These are phyloP conservation scores for Seiridium unicorne DNA, from an alignment of 2,329 filamentous ascomycete species.

Conservation along the genomic window DNA sequence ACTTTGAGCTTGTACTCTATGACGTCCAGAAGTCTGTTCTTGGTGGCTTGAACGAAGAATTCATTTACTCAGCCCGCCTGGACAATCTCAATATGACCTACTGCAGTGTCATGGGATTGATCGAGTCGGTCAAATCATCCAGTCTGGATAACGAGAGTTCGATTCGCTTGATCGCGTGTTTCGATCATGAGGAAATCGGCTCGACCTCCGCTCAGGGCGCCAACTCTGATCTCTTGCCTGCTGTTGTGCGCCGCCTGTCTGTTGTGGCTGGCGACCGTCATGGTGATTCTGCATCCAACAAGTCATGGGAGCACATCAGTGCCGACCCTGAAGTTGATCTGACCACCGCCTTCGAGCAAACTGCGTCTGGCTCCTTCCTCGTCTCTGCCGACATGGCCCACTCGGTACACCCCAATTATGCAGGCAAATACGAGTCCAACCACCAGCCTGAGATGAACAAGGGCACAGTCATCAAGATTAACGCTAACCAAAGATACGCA, in stretches of 20 bases:
- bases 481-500: slow-evolving; percentile 94
- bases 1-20: slow-evolving; percentile 97
- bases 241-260: slow-evolving; percentile 82
- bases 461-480: slow-evolving; percentile 89
- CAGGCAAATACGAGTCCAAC: slow-evolving; percentile 83
- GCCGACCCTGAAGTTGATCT: slow-evolving; percentile 58
- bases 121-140: slow-evolving; percentile 67
- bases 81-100: slow-evolving; percentile 98
- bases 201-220: slow-evolving; percentile 91
- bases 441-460: slow-evolving; percentile 96
- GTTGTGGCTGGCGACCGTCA: slow-evolving; percentile 65
- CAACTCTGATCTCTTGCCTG: slow-evolving; percentile 85
- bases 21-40: slow-evolving; percentile 90
- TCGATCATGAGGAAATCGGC: slow-evolving; percentile 97
- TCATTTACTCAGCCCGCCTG: slow-evolving; percentile 92
- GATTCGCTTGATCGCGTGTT: slow-evolving; percentile 90
- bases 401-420: slow-evolving; percentile 92
- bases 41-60: slow-evolving; percentile 87
- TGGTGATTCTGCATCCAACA: slow-evolving; percentile 51
- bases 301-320: slow-evolving; percentile 60
- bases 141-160: slow-evolving; percentile 73
- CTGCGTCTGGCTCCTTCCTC: slow-evolving; percentile 85
- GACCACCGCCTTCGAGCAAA: slow-evolving; percentile 88
- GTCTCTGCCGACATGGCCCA: slow-evolving; percentile 98
- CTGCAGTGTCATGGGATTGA: slow-evolving; percentile 82